Conservation (phyloP, 2,329 filamentous ascomycete genomes). For the Cordyceps pruinosa region DNA sequence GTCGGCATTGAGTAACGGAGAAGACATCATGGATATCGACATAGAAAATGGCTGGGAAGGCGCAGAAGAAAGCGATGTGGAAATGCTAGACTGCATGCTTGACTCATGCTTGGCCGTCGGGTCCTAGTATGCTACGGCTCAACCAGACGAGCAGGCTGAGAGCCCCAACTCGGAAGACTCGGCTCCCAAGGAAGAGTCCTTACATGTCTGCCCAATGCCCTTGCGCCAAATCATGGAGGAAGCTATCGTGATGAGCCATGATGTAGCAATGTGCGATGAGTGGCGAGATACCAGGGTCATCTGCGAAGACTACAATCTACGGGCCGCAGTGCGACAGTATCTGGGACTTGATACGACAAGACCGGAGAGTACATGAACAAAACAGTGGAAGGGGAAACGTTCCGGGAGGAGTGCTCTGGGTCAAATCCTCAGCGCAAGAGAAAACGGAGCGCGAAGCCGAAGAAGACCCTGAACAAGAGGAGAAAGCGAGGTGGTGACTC, state of each 20-base stretch:
- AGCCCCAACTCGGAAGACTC: too few species aligned
- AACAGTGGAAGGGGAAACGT: too few species aligned
- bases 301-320: too few species aligned
- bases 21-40: conserved; percentile 55
- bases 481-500: neutral
- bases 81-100: conserved; percentile 48
- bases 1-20: conserved; percentile 39
- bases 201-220: too few species aligned
- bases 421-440: neutral
- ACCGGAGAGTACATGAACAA: neutral
- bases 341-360: neutral
- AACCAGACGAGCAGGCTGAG: neutral
- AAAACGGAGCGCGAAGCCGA: neutral
- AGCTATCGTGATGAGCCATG: too few species aligned
- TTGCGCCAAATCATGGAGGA: too few species aligned
- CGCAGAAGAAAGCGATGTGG: conserved; percentile 43
- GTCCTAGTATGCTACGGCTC: conserved; percentile 20
- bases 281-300: too few species aligned
- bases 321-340: neutral
- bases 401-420: too few species aligned
- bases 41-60: conserved; percentile 57
- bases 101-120: conserved; percentile 48
- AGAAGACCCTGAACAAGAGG: neutral
- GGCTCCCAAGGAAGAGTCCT: too few species aligned
- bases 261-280: too few species aligned